Percentiles rank a stretch among this genome's conserved stretches.
Conservation (phyloP, 257 asterid genomes). For the Solanum stenotomum region DNA sequence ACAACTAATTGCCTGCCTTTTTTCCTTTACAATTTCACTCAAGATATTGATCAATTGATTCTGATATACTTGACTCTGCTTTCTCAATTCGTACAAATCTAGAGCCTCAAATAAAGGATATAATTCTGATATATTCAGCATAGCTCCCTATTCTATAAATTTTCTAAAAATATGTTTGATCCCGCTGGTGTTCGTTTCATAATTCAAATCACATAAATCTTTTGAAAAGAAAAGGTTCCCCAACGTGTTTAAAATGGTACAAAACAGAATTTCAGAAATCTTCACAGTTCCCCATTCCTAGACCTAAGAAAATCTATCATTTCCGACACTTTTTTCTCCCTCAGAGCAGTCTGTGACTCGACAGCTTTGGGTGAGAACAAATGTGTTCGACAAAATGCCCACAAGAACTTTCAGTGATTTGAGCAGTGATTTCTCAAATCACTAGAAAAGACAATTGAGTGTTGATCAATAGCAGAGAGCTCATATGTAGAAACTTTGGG, state of each 20-base stretch:
- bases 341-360: constrained; percentile 6
- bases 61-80: not conserved
- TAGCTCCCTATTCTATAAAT: not conserved
- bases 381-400: not conserved
- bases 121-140: constrained; percentile 26
- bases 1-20: not conserved
- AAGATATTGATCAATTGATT: constrained; percentile 8
- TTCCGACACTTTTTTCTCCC: constrained; percentile 18
- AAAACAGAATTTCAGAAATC: constrained; percentile 13
- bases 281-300: constrained; percentile 10
- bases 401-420: too few species aligned
- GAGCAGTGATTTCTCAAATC: too few species aligned
- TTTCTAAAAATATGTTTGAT: constrained; percentile 14
- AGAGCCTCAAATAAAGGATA: constrained; percentile 19
- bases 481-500: constrained; percentile 6
- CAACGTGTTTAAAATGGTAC: constrained; percentile 22
- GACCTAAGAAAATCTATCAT: constrained; percentile 25
- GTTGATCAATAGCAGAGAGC: not conserved
- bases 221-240: constrained; percentile 18
- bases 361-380: constrained; percentile 21
- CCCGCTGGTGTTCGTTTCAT: not conserved
- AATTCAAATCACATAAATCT: constrained; percentile 14
- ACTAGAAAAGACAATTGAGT: constrained; percentile 17
- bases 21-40: not conserved
- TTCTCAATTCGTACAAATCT: constrained; percentile 29